phyloP scores from a whole-genome alignment of 2,329 filamentous ascomycete genomes.

The Ustilaginoidea virens region DNA sequence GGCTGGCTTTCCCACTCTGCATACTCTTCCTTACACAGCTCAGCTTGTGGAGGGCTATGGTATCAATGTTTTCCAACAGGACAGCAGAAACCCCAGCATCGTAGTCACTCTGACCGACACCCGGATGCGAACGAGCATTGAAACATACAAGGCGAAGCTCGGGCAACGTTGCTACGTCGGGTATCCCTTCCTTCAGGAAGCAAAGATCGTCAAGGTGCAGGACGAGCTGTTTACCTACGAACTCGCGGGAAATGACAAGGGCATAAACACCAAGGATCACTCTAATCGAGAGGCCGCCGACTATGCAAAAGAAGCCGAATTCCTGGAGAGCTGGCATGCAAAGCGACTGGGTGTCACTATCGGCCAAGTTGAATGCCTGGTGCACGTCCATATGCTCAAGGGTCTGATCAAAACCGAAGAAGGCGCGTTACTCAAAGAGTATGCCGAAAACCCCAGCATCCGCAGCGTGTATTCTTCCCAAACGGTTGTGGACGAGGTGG shows the following conservation, averaged over 20 bases:
- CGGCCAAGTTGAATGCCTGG: conserved; percentile 72
- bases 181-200: conserved; percentile 91
- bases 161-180: conserved; percentile 81
- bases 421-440: conserved; percentile 85
- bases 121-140: conserved; percentile 53
- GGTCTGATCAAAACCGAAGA: conserved; percentile 82
- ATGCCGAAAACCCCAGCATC: conserved; percentile 68
- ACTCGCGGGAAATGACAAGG: conserved; percentile 47
- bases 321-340: conserved; percentile 76
- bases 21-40: conserved; percentile 71
- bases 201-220: conserved; percentile 73
- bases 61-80: conserved; percentile 87
- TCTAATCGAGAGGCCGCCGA: conserved; percentile 61
- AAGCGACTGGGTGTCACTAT: conserved; percentile 82
- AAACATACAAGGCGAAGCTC: conserved; percentile 62
- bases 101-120: conserved; percentile 70
- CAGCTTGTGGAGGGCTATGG: conserved; percentile 59
- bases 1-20: conserved; percentile 83
- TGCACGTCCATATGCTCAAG: conserved; percentile 88
- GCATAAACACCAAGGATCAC: conserved; percentile 56
- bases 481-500: conserved; percentile 74
- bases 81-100: conserved; percentile 94
- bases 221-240: conserved; percentile 89
- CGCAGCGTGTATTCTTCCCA: conserved; percentile 88
- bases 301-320: conserved; percentile 70